These are phyloP conservation scores for Scutellaria barbata DNA, from an alignment of 257 asterid genomes.

Conservation along the genomic window DNA sequence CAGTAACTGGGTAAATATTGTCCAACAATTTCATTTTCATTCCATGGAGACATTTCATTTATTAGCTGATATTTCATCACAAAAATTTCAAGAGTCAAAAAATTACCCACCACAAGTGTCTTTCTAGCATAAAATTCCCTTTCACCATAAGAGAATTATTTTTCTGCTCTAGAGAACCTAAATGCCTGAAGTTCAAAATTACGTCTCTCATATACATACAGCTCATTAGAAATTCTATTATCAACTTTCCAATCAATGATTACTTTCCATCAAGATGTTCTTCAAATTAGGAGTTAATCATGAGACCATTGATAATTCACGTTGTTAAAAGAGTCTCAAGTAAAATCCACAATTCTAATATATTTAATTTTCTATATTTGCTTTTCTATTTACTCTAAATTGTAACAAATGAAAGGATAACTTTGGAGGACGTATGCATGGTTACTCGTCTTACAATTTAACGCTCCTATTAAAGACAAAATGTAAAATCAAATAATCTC, in stretches of 20 bases:
- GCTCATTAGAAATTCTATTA: neutral
- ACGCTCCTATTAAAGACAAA: constrained; percentile 2
- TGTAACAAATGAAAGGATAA: neutral
- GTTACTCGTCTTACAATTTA: neutral
- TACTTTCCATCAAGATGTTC: neutral
- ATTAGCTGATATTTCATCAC: too few relatives aligned
- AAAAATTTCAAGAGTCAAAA: too few relatives aligned
- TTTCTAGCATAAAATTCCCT: constrained; percentile 13
- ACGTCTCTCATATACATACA: neutral
- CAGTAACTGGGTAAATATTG: neutral
- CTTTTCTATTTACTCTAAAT: neutral
- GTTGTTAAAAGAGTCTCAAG: neutral
- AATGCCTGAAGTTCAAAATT: neutral
- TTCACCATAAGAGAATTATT: neutral
- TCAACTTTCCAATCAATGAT: neutral
- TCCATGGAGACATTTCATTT: neutral
- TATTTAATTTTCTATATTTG: neutral
- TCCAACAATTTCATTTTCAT: neutral
- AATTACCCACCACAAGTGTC: neutral
- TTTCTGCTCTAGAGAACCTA: neutral
- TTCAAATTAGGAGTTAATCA: constrained; percentile 17
- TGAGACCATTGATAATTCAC: constrained; percentile 1
- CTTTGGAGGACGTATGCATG: neutral
- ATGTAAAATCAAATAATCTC: neutral
- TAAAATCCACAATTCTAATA: constrained; percentile 8